Base-by-base conservation (phyloP, 345 rosid species). In the Arabidopsis suecica region DNA sequence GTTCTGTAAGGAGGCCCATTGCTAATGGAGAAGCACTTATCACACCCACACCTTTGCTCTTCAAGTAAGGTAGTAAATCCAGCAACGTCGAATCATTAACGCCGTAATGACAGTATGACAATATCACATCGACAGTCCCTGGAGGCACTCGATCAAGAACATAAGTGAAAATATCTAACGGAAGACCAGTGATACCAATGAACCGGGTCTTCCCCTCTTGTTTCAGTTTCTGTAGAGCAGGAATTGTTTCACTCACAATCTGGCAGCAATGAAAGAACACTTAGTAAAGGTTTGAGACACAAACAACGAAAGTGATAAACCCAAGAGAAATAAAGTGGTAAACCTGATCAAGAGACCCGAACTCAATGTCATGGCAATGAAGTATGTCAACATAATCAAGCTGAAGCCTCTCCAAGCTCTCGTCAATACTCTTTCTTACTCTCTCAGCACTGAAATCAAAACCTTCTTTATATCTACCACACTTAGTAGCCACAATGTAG, bases 381-480 rank as follows among this genome's bases (percentile, higher is more conserved):
- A 95, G 86, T 63, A 88, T 90, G 79, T 95, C 99, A 23, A 95
- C 97, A 41, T 87, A 90, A 55, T 95, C 94, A 71, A 95, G 88
- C 81, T 95, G 96, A 87, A 92, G 79, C 72, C 98, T 87, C 22
- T 66, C 87, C 80, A 90, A 80, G 74, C 97, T 95, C 86, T 95
- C 96, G 20, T 92, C 91, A 14, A 95, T 86, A 80, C 98, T 88
- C 80, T 56, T 82, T 25, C 81, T 88, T 59, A 91, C 96, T 76
- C 98, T 88, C 79, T 90, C 96, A n/a, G 98, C 90, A 74, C 90
- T 90, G 77, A 90, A 95, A 85, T 95, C 96, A 60, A 95, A 95
- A 55, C 99, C 96, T 72, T 89, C 90, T 20, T 13, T 18, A 33
- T 94, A 94, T 54, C 97, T 75, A 16, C 97, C 99, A 77, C 96